Evolutionary conservation across 163 green algal species (phyloP).

Genomic region (Chlamydomonas reinhardtii): DNA sequence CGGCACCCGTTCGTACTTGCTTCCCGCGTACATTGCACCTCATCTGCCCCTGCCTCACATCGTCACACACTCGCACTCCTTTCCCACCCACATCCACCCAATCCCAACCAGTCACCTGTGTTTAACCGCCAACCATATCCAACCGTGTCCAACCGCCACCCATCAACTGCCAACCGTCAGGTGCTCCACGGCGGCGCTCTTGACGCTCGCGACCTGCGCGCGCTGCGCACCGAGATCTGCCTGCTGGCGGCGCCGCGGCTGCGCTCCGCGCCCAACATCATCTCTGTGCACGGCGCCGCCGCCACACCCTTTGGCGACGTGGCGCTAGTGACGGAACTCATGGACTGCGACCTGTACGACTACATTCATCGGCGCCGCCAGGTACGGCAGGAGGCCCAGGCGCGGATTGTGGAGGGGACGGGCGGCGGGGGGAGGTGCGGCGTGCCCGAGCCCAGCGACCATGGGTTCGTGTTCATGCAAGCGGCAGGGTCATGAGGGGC

Average conservation of each 20-base stretch:
- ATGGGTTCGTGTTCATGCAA: too few species aligned
- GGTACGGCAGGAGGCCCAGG: not conserved
- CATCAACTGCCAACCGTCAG: not conserved
- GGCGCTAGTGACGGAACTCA: conserved; percentile 42
- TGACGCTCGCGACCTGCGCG: conserved; percentile 24
- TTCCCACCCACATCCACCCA: too few species aligned
- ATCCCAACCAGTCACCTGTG: too few species aligned
- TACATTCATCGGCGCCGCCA: conserved; percentile 33
- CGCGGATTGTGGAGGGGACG: not conserved
- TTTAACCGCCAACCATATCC: too few species aligned
- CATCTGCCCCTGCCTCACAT: too few species aligned
- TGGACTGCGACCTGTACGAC: conserved; percentile 47
- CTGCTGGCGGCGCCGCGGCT: conserved; percentile 4
- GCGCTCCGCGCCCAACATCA: conserved; percentile 22
- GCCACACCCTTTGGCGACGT: conserved; percentile 3
- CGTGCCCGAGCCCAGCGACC: too few species aligned
- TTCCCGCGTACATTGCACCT: too few species aligned
- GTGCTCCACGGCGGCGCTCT: conserved; percentile 25
- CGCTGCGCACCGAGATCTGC: conserved; percentile 11
- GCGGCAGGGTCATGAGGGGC: too few species aligned
- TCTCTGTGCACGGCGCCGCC: conserved; percentile 21
- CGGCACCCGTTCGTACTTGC: too few species aligned
- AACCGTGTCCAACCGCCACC: too few species aligned
- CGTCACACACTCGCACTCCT: too few species aligned
- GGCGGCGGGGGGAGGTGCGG: not conserved